Percentiles rank a stretch among this genome's conserved stretches.
phyloP scores from a whole-genome alignment of 2,329 filamentous ascomycete genomes.

The Grosmannia serpens region DNA sequence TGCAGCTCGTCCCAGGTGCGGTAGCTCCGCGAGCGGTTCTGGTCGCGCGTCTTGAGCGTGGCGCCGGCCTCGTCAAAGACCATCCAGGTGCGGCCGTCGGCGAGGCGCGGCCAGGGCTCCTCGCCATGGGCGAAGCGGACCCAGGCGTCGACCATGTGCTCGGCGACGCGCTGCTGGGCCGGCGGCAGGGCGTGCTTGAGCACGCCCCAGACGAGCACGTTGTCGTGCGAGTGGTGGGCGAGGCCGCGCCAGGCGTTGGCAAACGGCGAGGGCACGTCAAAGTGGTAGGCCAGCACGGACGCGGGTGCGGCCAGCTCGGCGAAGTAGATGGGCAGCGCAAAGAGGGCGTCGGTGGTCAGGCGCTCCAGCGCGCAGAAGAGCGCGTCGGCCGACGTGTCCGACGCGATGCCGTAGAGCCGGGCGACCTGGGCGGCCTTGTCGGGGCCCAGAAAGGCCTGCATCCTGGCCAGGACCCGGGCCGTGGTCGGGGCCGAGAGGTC shows the following conservation, averaged over 20 bases:
- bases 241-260: slow-evolving; percentile 14
- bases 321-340: slow-evolving; percentile 9
- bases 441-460: slow-evolving; percentile 1
- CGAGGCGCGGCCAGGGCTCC: slow-evolving; percentile 4
- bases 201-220: slow-evolving; percentile 12
- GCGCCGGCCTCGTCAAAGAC: slow-evolving; percentile 1
- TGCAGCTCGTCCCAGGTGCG: slow-evolving; percentile 1
- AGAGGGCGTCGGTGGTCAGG: slow-evolving; percentile 11
- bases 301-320: not conserved
- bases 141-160: slow-evolving; percentile 5
- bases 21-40: not conserved
- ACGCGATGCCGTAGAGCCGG: slow-evolving; percentile 3
- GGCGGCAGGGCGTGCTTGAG: slow-evolving; percentile 6
- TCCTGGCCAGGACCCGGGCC: not conserved
- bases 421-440: not conserved
- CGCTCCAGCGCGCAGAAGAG: slow-evolving; percentile 10
- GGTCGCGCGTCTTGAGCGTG: not conserved
- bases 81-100: not conserved
- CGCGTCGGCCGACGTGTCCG: not conserved
- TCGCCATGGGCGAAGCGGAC: slow-evolving; percentile 9
- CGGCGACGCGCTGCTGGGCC: slow-evolving; percentile 1
- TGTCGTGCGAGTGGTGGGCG: slow-evolving; percentile 13
- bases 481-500: slow-evolving; percentile 5
- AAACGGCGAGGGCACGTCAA: slow-evolving; percentile 14
- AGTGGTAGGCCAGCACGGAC: slow-evolving; percentile 12